phyloP scores from a whole-genome alignment of 768 basidiomycete species.

The Lyophyllum shimeji region DNA sequence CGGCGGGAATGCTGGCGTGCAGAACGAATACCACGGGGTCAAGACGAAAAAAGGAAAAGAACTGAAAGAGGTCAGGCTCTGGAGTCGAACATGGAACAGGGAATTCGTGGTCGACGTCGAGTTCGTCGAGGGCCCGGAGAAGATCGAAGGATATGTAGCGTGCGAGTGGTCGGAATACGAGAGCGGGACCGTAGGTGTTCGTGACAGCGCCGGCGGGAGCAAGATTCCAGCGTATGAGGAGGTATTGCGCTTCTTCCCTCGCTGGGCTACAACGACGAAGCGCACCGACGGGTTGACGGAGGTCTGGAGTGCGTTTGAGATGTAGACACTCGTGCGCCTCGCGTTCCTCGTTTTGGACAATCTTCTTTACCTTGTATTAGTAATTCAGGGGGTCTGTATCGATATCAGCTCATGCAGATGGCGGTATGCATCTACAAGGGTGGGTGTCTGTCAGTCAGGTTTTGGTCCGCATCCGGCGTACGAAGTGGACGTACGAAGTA shows the following conservation, averaged over 20 bases:
- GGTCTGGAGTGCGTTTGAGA: conserved; percentile 37
- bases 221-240: conserved; percentile 75
- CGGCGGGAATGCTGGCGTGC: conserved; percentile 4
- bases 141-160: conserved; percentile 38
- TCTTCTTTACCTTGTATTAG: too few species aligned
- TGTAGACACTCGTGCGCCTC: conserved; percentile 10
- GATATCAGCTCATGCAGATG: too few species aligned
- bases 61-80: conserved; percentile 39
- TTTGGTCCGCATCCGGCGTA: too few species aligned
- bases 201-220: conserved; percentile 50
- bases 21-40: conserved; percentile 7
- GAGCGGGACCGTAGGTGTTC: conserved; percentile 38
- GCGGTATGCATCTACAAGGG: too few species aligned
- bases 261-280: conserved; percentile 68
- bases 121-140: conserved; percentile 41
- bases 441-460: too few species aligned
- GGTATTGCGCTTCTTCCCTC: conserved; percentile 58
- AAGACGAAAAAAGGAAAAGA: conserved; percentile 25
- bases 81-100: conserved; percentile 53
- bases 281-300: conserved; percentile 58
- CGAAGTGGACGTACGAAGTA: too few species aligned
- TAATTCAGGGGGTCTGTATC: too few species aligned
- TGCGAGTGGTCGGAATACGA: conserved; percentile 59
- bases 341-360: too few species aligned
- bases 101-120: conserved; percentile 45